A percentile compares a stretch with the other conserved stretches of the same genome.
Evolutionary conservation across 805 yeast genomes (phyloP).

Genomic region (Sugiyamaella smithiae): DNA sequence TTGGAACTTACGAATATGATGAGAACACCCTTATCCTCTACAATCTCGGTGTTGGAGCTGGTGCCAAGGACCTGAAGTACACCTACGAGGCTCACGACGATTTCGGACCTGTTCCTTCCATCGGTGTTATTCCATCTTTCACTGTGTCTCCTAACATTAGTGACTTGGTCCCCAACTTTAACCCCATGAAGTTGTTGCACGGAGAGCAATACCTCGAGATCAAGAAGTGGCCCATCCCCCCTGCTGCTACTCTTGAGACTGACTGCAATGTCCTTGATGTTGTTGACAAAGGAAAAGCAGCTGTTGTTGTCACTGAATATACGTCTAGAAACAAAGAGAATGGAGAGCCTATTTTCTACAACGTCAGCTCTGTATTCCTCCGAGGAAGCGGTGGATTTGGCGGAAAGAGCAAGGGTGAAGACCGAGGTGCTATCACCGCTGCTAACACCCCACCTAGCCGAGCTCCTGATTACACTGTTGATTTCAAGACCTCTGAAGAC

Average conservation of each 20-base stretch:
- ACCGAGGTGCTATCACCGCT: constrained; percentile 59
- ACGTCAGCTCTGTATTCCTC: constrained; percentile 80
- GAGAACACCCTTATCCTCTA: constrained; percentile 75
- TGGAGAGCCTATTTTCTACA: constrained; percentile 69
- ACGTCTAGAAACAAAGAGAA: constrained; percentile 64
- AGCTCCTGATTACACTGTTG: constrained; percentile 63
- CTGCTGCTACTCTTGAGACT: constrained; percentile 61
- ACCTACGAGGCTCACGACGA: constrained; percentile 71
- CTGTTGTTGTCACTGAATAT: constrained; percentile 66
- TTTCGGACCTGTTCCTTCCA: constrained; percentile 85
- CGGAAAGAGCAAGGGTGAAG: constrained; percentile 50
- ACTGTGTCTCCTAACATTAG: constrained; percentile 44
- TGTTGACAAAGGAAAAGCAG: constrained; percentile 82
- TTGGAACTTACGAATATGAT: constrained; percentile 53
- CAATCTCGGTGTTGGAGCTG: constrained; percentile 88
- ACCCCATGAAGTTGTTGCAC: constrained; percentile 84
- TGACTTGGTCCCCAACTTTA: constrained; percentile 70
- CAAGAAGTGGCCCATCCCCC: constrained; percentile 73
- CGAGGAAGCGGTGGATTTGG: constrained; percentile 63
- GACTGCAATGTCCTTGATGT: constrained; percentile 67
- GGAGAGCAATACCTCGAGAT: constrained; percentile 92
- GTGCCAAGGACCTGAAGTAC: constrained; percentile 69
- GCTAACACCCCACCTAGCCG: constrained; percentile 60
- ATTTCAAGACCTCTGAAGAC: constrained; percentile 58
- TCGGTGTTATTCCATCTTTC: constrained; percentile 87